These are phyloP conservation scores for Aspergillus oerlinghausenensis DNA, from an alignment of 2,329 filamentous ascomycete species.

Conservation along the genomic window DNA sequence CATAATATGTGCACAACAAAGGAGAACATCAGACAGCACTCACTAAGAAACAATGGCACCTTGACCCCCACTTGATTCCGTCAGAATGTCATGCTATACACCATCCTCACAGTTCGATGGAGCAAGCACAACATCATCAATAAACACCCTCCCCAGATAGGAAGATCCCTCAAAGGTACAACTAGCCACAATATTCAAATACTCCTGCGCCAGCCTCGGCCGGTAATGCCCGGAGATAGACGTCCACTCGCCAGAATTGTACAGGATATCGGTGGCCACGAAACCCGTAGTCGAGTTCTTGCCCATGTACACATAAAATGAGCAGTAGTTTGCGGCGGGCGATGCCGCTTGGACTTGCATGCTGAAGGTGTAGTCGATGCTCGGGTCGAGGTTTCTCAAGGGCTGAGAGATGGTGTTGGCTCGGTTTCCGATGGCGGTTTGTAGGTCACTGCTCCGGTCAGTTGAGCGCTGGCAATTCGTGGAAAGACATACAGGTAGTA, in stretches of 20 bases:
- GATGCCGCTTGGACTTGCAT: conserved; percentile 9
- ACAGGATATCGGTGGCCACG: conserved; percentile 7
- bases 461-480: neutral
- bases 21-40: too few relatives aligned
- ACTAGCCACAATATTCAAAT: conserved; percentile 12
- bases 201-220: conserved; percentile 9
- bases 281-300: conserved; percentile 13
- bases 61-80: too few relatives aligned
- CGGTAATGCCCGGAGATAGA: conserved; percentile 13
- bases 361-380: conserved; percentile 15
- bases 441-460: conserved; percentile 7
- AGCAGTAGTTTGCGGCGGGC: conserved; percentile 11
- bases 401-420: conserved; percentile 18
- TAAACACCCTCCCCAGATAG: conserved; percentile 8
- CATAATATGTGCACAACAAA: too few relatives aligned
- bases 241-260: conserved; percentile 13
- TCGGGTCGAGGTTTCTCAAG: conserved; percentile 10
- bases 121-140: conserved; percentile 22
- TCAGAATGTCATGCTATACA: too few relatives aligned
- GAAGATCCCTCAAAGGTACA: conserved; percentile 17
- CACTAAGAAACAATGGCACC: too few relatives aligned
- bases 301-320: conserved; percentile 13
- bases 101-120: neutral
- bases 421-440: conserved; percentile 18
- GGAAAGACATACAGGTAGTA: conserved; percentile 17